These are phyloP conservation scores for Macadamia integrifolia DNA, from an alignment of 164 flowering plant genomes.

Conservation along the genomic window DNA sequence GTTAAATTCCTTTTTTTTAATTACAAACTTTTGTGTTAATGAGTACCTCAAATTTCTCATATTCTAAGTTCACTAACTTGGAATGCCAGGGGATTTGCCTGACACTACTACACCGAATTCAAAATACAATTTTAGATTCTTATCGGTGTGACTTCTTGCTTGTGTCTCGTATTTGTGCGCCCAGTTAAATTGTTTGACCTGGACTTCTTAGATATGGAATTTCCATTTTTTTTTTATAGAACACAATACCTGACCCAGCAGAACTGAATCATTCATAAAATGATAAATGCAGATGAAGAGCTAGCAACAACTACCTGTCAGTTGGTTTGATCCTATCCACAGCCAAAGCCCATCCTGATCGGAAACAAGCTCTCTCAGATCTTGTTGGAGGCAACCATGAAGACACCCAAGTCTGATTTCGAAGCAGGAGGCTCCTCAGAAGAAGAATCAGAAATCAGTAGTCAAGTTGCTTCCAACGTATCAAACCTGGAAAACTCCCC, in stretches of 20 bases:
- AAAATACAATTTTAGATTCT: no score
- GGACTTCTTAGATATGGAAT: neutral
- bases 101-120: no score
- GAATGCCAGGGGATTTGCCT: no score
- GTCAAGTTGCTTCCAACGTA: constrained; percentile 56
- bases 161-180: neutral
- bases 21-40: no score
- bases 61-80: no score
- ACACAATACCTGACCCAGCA: neutral
- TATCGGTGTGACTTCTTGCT: neutral
- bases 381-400: constrained; percentile 25
- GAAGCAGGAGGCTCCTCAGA: constrained; percentile 35
- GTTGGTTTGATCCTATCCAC: neutral
- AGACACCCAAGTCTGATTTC: constrained; percentile 24
- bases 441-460: constrained; percentile 52
- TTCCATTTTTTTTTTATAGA: neutral
- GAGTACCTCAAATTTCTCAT: no score
- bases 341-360: neutral
- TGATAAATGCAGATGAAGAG: constrained; percentile 15
- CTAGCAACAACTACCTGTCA: neutral
- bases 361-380: neutral
- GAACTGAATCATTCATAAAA: neutral
- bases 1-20: no score
- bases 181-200: neutral
- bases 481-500: constrained; percentile 37